phyloP scores from a whole-genome alignment of 139 green algal species.

The Monoraphidium neglectum region DNA sequence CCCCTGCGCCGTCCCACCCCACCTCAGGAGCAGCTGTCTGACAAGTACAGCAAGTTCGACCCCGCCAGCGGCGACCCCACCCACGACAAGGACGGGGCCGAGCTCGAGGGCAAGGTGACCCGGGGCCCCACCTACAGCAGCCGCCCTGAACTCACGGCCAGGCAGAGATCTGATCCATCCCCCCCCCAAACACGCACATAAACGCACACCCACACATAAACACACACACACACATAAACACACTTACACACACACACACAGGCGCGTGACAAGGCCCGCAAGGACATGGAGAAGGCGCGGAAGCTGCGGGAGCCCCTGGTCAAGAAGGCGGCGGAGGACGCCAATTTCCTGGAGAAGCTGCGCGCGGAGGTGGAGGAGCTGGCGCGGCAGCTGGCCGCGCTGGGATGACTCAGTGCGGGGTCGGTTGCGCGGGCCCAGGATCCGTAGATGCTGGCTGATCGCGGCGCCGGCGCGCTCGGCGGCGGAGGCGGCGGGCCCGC shows the following conservation, averaged over 20 bases:
- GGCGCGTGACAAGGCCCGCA: slow-evolving; percentile 72
- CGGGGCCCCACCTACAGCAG: background rate
- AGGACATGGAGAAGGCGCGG: slow-evolving; percentile 77
- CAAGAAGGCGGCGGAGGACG: slow-evolving; percentile 62
- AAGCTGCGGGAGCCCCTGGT: slow-evolving; percentile 61
- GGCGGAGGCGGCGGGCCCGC: too few relatives aligned
- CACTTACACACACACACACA: slow-evolving; percentile 19
- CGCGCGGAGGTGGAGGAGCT: slow-evolving; percentile 39
- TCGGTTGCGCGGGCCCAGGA: too few relatives aligned
- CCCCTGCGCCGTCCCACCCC: background rate
- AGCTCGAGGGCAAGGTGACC: slow-evolving; percentile 75
- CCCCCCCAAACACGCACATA: too few relatives aligned
- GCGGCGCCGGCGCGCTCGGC: too few relatives aligned
- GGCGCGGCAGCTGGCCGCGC: slow-evolving; percentile 30
- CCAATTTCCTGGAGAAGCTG: slow-evolving; percentile 37
- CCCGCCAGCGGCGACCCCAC: slow-evolving; percentile 73
- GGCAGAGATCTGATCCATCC: too few relatives aligned
- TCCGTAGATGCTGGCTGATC: too few relatives aligned
- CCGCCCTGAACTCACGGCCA: too few relatives aligned
- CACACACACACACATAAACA: background rate
- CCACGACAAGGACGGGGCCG: slow-evolving; percentile 74
- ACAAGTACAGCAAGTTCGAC: slow-evolving; percentile 78
- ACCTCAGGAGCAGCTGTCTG: slow-evolving; percentile 44
- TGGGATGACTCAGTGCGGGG: too few relatives aligned
- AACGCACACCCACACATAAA: too few relatives aligned